phyloP scores from a whole-genome alignment of 2,329 filamentous ascomycete species.

The Sphaceloma murrayae region DNA sequence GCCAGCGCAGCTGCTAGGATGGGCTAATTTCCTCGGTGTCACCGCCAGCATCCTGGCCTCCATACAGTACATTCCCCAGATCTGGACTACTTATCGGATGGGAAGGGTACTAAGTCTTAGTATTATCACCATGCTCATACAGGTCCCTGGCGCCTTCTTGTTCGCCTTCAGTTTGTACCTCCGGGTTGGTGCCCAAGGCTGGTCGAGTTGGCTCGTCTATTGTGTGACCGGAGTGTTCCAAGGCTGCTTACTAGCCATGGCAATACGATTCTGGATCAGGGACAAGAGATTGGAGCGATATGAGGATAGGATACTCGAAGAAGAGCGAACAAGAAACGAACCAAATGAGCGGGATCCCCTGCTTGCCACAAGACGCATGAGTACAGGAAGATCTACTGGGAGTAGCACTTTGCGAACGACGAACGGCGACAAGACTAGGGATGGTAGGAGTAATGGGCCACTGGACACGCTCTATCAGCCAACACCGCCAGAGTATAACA shows the following conservation, averaged over 20 bases:
- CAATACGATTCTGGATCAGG: conserved; percentile 58
- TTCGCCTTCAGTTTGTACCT: conserved; percentile 69
- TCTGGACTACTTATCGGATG: conserved; percentile 78
- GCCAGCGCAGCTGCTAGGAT: conserved; percentile 57
- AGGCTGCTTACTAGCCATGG: conserved; percentile 69
- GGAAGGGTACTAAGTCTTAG: conserved; percentile 84
- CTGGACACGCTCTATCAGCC: background rate
- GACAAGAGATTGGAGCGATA: background rate
- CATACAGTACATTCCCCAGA: conserved; percentile 91
- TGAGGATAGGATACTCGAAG: background rate
- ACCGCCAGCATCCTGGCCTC: conserved; percentile 68
- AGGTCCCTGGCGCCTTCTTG: conserved; percentile 84
- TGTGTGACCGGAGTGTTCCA: conserved; percentile 79
- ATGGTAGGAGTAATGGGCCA: no score
- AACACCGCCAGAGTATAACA: background rate
- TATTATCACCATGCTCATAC: conserved; percentile 97
- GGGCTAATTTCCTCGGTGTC: conserved; percentile 80
- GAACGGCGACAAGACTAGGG: background rate
- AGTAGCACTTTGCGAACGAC: conserved; percentile 1
- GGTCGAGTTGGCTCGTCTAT: conserved; percentile 94
- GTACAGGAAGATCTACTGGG: background rate
- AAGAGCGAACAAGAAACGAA: background rate
- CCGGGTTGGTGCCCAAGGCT: conserved; percentile 69
- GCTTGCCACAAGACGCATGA: background rate
- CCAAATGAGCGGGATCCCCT: conserved; percentile 6